Conservation (phyloP, 2,329 filamentous ascomycete species). For the Aciculosporium take region DNA sequence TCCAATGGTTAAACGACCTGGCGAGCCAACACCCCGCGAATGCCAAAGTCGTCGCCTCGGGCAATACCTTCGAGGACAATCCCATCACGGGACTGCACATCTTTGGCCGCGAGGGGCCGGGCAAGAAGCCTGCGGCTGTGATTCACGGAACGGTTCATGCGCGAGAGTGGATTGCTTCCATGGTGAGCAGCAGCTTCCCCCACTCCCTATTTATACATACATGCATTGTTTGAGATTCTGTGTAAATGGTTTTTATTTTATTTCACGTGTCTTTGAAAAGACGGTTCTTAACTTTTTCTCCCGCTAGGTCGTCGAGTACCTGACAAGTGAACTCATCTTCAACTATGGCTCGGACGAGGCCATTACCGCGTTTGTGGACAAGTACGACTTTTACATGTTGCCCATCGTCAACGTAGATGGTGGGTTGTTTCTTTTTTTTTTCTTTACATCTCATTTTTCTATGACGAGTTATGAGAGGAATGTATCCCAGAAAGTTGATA, state of each 20-base stretch:
- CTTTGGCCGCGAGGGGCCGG: slow-evolving; percentile 30
- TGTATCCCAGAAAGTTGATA: neutral
- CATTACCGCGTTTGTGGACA: slow-evolving; percentile 35
- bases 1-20: slow-evolving; percentile 33
- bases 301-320: slow-evolving; percentile 33
- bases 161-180: slow-evolving; percentile 45
- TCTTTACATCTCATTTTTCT: neutral
- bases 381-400: slow-evolving; percentile 52
- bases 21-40: slow-evolving; percentile 26
- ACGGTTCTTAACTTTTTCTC: too few relatives aligned
- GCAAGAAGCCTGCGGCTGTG: slow-evolving; percentile 36
- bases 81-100: slow-evolving; percentile 48
- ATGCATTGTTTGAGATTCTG: too few relatives aligned
- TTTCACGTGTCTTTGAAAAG: too few relatives aligned
- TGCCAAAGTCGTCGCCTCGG: slow-evolving; percentile 33
- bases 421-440: slow-evolving; percentile 12
- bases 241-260: too few relatives aligned
- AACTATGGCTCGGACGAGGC: slow-evolving; percentile 26
- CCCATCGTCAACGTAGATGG: slow-evolving; percentile 49
- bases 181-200: slow-evolving; percentile 25
- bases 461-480: too few relatives aligned
- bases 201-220: neutral
- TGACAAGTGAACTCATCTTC: slow-evolving; percentile 33
- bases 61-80: slow-evolving; percentile 31
- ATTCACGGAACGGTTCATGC: slow-evolving; percentile 46